Evolutionary conservation across 495 filamentous ascomycete species (phyloP).

Genomic region (Trichoderma reesei): DNA sequence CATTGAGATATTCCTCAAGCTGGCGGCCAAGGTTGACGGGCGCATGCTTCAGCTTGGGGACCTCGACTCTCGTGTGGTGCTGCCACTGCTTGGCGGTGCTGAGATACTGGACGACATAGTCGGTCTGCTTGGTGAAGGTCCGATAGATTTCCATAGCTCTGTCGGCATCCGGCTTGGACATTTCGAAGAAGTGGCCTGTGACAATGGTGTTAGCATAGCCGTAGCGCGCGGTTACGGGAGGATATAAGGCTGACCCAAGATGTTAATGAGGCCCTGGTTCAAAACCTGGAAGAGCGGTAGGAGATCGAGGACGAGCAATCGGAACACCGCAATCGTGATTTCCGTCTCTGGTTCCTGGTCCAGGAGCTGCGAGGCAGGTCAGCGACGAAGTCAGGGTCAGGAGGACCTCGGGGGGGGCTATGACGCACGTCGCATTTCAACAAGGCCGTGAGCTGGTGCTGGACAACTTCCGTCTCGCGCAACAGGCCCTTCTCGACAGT

Average conservation of each 20-base stretch:
- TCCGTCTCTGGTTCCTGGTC: constrained; percentile 90
- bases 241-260: constrained; percentile 56
- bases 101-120: constrained; percentile 83
- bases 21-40: constrained; percentile 82
- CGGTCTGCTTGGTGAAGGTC: constrained; percentile 84
- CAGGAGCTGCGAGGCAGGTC: constrained; percentile 50
- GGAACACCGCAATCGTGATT: constrained; percentile 92
- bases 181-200: constrained; percentile 93
- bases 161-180: constrained; percentile 90
- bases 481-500: constrained; percentile 88
- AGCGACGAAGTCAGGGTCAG: constrained; percentile 12
- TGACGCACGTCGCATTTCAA: constrained; percentile 76
- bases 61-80: constrained; percentile 81
- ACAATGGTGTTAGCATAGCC: constrained; percentile 15
- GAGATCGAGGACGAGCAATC: constrained; percentile 83
- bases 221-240: neutral
- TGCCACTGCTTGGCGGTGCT: constrained; percentile 81
- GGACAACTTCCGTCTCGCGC: constrained; percentile 85
- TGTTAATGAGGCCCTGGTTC: constrained; percentile 97
- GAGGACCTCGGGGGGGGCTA: too few species aligned
- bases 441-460: constrained; percentile 76
- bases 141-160: constrained; percentile 89
- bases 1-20: constrained; percentile 89
- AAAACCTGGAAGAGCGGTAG: constrained; percentile 86
- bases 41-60: constrained; percentile 95